Percentiles rank a stretch among this genome's conserved stretches.
phyloP scores from a whole-genome alignment of 805 yeast species.

The Candida alai region DNA sequence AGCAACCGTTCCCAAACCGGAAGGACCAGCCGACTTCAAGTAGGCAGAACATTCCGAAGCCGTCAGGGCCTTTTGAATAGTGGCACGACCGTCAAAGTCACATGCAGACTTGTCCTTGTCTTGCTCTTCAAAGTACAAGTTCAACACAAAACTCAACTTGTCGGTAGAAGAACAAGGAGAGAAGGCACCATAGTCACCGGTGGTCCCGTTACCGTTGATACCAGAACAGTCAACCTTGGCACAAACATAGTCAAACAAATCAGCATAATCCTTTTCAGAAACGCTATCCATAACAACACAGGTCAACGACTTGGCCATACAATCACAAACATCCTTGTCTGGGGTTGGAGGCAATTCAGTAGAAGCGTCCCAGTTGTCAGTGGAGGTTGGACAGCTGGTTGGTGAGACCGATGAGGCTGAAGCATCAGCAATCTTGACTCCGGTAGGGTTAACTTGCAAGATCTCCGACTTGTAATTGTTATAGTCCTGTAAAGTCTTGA shows the following conservation, averaged over 20 bases:
- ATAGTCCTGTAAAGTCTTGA: constrained; percentile 61
- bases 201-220: constrained; percentile 34
- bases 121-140: constrained; percentile 34
- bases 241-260: constrained; percentile 34
- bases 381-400: constrained; percentile 34
- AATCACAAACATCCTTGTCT: constrained; percentile 31
- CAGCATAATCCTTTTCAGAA: constrained; percentile 27
- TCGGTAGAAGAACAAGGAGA: constrained; percentile 35
- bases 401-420: constrained; percentile 23
- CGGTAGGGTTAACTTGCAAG: constrained; percentile 37
- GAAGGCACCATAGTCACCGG: constrained; percentile 40
- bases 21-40: constrained; percentile 62
- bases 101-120: constrained; percentile 27
- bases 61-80: constrained; percentile 29
- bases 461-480: constrained; percentile 59
- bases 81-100: constrained; percentile 38
- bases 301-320: constrained; percentile 29
- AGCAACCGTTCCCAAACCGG: constrained; percentile 59
- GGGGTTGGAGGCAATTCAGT: constrained; percentile 44
- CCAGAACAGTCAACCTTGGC: constrained; percentile 33
- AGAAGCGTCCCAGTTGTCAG: constrained; percentile 34
- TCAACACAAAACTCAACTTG: constrained; percentile 35
- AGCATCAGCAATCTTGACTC: constrained; percentile 17
- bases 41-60: constrained; percentile 52
- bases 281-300: constrained; percentile 34